Conservation (phyloP, 2,329 filamentous ascomycete genomes). For the Parascedosporium putredinis region DNA sequence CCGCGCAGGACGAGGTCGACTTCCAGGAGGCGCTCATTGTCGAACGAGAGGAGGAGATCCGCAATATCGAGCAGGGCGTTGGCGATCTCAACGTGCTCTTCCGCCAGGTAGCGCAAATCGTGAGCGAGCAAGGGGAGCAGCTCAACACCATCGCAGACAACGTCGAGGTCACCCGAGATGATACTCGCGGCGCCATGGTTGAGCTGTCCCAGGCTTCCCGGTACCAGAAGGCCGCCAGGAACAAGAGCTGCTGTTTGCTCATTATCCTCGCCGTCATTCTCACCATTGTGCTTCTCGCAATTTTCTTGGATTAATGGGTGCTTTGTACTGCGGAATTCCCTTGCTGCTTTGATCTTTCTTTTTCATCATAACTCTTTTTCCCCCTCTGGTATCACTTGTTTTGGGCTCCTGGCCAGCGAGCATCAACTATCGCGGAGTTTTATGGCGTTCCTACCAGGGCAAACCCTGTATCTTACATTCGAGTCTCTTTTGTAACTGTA, state of each 20-base stretch:
- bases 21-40: slow-evolving; percentile 94
- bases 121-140: slow-evolving; percentile 83
- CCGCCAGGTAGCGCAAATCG: slow-evolving; percentile 94
- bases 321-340: slow-evolving; percentile 4
- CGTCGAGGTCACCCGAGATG: slow-evolving; percentile 69
- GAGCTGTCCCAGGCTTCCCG: slow-evolving; percentile 78
- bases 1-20: slow-evolving; percentile 88
- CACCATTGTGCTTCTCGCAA: slow-evolving; percentile 79
- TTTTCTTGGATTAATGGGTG: slow-evolving; percentile 57
- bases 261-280: slow-evolving; percentile 82
- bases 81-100: slow-evolving; percentile 94
- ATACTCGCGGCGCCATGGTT: slow-evolving; percentile 74
- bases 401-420: slow-evolving; percentile 16
- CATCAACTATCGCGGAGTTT: slow-evolving; percentile 10
- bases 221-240: slow-evolving; percentile 91
- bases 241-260: slow-evolving; percentile 87
- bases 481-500: slow-evolving; percentile 12
- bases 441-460: not conserved
- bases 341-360: slow-evolving; percentile 10
- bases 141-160: slow-evolving; percentile 83
- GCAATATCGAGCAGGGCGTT: slow-evolving; percentile 94
- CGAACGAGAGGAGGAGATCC: slow-evolving; percentile 92
- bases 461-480: slow-evolving; percentile 10
- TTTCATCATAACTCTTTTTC: slow-evolving; percentile 13
- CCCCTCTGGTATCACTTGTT: too few species aligned